Percentiles rank a stretch among this genome's conserved stretches.
These are phyloP conservation scores for Erythrophleum ivorense DNA, from an alignment of 331 rosid genomes.

Conservation along the genomic window DNA sequence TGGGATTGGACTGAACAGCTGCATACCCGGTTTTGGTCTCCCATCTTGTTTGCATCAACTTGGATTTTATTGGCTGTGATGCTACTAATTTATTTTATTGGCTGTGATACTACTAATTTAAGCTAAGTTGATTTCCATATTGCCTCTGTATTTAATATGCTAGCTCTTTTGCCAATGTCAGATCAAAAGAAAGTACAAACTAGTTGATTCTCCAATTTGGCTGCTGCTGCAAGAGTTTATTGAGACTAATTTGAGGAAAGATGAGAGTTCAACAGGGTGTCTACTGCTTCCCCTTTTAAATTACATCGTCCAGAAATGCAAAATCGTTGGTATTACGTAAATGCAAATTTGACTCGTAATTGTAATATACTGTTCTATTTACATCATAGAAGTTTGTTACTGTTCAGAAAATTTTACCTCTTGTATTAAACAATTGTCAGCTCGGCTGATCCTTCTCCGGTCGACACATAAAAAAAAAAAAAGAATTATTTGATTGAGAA, in stretches of 20 bases:
- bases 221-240: neutral
- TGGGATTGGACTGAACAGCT: conserved; percentile 29
- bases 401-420: neutral
- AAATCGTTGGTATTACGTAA: neutral
- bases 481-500: neutral
- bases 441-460: neutral
- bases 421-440: neutral
- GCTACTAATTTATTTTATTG: conserved; percentile 36
- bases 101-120: conserved; percentile 19
- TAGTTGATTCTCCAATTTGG: neutral
- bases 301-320: no score
- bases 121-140: neutral
- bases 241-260: neutral
- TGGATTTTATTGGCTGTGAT: conserved; percentile 37
- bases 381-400: neutral
- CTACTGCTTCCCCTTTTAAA: no score
- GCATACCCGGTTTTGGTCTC: conserved; percentile 47
- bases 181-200: conserved; percentile 35
- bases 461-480: no score
- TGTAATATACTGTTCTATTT: neutral
- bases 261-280: no score
- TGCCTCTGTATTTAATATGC: conserved; percentile 1
- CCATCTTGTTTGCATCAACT: conserved; percentile 42
- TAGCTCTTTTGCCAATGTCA: conserved; percentile 49
- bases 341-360: neutral